Conservation (phyloP, 2,329 filamentous ascomycete genomes). For the Fusarium sp. region DNA sequence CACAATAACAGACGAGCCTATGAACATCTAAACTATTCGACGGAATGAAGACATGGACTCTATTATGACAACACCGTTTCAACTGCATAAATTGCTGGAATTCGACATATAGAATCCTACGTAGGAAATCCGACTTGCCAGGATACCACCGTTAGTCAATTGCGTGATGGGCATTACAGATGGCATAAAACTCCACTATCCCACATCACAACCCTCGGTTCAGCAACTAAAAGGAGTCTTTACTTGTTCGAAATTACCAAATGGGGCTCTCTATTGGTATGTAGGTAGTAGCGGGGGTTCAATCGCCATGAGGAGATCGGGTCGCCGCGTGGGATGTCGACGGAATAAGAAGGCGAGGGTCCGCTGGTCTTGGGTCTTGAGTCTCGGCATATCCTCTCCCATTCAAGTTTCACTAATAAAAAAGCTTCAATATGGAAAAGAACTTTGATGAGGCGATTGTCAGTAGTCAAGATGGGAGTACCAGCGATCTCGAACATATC, state of each 20-base stretch:
- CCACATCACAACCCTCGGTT: background rate
- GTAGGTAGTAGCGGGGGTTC: background rate
- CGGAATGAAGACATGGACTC: background rate
- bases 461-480: slow-evolving; percentile 10
- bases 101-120: background rate
- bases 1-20: background rate
- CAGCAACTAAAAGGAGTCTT: background rate
- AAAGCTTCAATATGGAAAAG: slow-evolving; percentile 26
- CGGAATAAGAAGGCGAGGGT: background rate
- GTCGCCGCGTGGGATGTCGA: background rate
- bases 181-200: slow-evolving; percentile 22
- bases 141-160: slow-evolving; percentile 13
- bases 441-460: slow-evolving; percentile 14
- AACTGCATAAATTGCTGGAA: background rate
- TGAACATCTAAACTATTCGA: background rate
- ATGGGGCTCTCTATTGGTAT: background rate
- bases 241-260: background rate
- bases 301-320: background rate
- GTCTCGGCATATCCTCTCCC: too few relatives aligned
- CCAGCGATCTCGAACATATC: slow-evolving; percentile 26
- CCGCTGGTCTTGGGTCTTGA: background rate
- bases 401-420: background rate
- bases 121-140: background rate
- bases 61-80: background rate
- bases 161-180: slow-evolving; percentile 20